Evolutionary conservation across 2,329 filamentous ascomycete species (phyloP).

Genomic region (Dothideomycetes sp.): DNA sequence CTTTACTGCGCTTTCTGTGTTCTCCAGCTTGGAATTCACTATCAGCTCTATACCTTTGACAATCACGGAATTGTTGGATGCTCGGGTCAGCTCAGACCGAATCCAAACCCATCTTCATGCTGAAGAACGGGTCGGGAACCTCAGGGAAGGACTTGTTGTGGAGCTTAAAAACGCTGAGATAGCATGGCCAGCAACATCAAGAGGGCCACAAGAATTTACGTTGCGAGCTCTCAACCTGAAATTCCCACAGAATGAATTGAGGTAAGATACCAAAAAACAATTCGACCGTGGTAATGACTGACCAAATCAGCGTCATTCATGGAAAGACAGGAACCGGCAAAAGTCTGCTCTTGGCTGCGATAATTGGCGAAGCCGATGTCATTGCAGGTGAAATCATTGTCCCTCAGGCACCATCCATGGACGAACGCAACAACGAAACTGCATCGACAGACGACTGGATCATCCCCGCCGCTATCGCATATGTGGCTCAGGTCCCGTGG

Average conservation of each 20-base stretch:
- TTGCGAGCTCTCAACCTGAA: neutral
- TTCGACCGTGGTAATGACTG: neutral
- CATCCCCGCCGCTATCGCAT: neutral
- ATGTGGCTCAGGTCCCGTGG: neutral
- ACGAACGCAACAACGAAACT: neutral
- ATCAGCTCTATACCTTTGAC: neutral
- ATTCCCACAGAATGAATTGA: neutral
- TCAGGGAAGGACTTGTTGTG: neutral
- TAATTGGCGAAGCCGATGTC: neutral
- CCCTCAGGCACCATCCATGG: neutral
- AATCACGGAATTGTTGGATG: neutral
- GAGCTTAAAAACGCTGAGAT: neutral
- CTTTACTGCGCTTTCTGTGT: neutral
- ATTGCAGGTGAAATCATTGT: neutral
- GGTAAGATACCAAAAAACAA: neutral
- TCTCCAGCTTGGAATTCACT: neutral
- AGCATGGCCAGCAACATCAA: neutral
- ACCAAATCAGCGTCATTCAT: neutral
- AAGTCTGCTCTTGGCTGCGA: neutral
- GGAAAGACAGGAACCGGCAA: neutral
- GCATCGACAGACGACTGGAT: neutral
- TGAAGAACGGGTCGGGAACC: neutral
- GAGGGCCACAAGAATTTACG: neutral
- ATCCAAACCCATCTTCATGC: neutral
- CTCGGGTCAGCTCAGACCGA: neutral